phyloP scores from a whole-genome alignment of 176 grass and related monocot species.

The Alopecurus myosuroides region DNA sequence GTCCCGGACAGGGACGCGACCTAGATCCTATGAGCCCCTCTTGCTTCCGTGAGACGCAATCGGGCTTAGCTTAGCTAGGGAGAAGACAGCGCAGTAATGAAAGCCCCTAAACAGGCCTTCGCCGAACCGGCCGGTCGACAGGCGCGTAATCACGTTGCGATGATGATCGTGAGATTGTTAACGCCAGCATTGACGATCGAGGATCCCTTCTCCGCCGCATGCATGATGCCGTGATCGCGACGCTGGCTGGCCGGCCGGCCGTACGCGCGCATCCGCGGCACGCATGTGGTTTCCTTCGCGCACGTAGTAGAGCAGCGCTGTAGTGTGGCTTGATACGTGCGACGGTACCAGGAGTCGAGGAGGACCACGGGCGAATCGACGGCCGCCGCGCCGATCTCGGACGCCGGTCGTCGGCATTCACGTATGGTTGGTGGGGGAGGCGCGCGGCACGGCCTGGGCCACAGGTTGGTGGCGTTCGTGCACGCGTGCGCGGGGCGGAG shows the following conservation, averaged over 20 bases:
- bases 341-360: neutral
- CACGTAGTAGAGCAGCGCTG: neutral
- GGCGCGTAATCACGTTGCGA: too few species aligned
- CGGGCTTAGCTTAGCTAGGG: neutral
- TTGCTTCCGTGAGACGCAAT: slow-evolving; percentile 4
- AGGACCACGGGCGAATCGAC: neutral
- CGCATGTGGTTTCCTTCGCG: neutral
- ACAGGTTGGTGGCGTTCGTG: slow-evolving; percentile 11
- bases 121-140: too few species aligned
- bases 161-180: neutral
- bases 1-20: neutral
- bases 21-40: neutral
- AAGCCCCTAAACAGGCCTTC: neutral
- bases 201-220: neutral
- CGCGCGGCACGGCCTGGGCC: neutral
- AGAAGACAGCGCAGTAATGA: neutral
- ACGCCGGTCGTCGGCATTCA: neutral
- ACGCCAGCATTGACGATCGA: slow-evolving; percentile 24
- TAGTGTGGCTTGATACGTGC: neutral
- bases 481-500: neutral
- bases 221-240: neutral
- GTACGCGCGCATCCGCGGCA: neutral
- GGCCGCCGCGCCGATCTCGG: neutral
- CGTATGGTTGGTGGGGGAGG: slow-evolving; percentile 7
- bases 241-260: neutral